phyloP scores from a whole-genome alignment of 2,329 filamentous ascomycete genomes.

The Daldinia sp. region DNA sequence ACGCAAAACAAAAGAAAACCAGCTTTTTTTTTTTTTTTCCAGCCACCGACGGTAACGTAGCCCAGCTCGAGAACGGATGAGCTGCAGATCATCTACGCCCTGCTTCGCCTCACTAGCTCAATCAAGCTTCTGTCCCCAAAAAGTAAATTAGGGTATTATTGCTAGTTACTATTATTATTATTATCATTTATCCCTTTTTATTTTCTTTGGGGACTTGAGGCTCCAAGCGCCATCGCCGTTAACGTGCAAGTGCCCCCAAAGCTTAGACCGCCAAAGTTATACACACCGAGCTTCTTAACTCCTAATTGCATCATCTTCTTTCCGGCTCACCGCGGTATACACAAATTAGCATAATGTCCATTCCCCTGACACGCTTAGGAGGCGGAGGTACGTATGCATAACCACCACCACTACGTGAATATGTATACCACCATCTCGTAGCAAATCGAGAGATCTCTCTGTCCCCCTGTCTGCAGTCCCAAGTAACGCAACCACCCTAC shows the following conservation, averaged over 20 bases:
- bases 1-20: constrained; percentile 14
- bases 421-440: constrained; percentile 18
- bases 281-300: not conserved
- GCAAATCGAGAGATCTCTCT: constrained; percentile 2
- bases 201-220: constrained; percentile 1
- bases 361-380: constrained; percentile 46
- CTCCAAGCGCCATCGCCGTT: constrained; percentile 26
- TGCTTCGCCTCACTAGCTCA: constrained; percentile 30
- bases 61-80: constrained; percentile 20
- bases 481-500: constrained; percentile 30
- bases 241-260: constrained; percentile 23
- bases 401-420: constrained; percentile 10
- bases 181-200: constrained; percentile 1
- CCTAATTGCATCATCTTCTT: constrained; percentile 9
- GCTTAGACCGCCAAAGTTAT: constrained; percentile 10
- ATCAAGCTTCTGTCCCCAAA: constrained; percentile 22
- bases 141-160: constrained; percentile 21
- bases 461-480: constrained; percentile 27
- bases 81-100: constrained; percentile 36
- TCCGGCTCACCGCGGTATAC: constrained; percentile 15
- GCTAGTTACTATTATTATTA: not conserved
- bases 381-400: constrained; percentile 42
- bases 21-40: constrained; percentile 20
- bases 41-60: constrained; percentile 37
- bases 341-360: constrained; percentile 41